Percentiles rank a stretch among this genome's conserved stretches.
Conservation (phyloP, 352 stramenopile species). For the Phytophthora ohioensis region DNA sequence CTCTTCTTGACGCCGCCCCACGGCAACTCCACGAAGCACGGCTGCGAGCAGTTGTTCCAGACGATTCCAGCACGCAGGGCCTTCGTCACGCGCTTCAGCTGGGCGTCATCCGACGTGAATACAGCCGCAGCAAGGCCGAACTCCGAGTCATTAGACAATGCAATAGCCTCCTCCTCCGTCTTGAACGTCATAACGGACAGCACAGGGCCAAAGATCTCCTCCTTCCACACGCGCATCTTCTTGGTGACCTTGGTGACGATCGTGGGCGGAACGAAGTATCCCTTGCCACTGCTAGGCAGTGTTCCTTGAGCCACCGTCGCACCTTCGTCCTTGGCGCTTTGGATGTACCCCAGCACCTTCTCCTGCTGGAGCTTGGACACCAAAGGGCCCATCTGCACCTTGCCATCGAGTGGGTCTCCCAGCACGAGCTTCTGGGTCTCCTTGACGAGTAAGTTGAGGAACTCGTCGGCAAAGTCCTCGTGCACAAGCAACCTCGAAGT, state of each 20-base stretch:
- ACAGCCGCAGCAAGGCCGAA: constrained; percentile 82
- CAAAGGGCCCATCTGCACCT: constrained; percentile 79
- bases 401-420: constrained; percentile 60
- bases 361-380: constrained; percentile 77
- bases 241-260: constrained; percentile 73
- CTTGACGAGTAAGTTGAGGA: constrained; percentile 56
- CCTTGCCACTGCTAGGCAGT: constrained; percentile 28
- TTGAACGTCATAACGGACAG: constrained; percentile 89
- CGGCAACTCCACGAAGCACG: constrained; percentile 56
- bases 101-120: constrained; percentile 62
- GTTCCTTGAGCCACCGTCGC: constrained; percentile 51
- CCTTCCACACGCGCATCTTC: constrained; percentile 79
- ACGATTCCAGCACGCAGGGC: constrained; percentile 32
- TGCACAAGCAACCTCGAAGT: constrained; percentile 85
- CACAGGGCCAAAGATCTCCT: constrained; percentile 93
- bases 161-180: constrained; percentile 84
- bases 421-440: constrained; percentile 71
- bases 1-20: constrained; percentile 90
- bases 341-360: constrained; percentile 77
- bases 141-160: constrained; percentile 45
- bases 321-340: constrained; percentile 56
- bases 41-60: constrained; percentile 39
- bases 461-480: constrained; percentile 69
- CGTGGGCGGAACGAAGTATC: constrained; percentile 83
- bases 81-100: constrained; percentile 70